Conservation (phyloP, 306 rosid genomes). For the Prunus mira region DNA sequence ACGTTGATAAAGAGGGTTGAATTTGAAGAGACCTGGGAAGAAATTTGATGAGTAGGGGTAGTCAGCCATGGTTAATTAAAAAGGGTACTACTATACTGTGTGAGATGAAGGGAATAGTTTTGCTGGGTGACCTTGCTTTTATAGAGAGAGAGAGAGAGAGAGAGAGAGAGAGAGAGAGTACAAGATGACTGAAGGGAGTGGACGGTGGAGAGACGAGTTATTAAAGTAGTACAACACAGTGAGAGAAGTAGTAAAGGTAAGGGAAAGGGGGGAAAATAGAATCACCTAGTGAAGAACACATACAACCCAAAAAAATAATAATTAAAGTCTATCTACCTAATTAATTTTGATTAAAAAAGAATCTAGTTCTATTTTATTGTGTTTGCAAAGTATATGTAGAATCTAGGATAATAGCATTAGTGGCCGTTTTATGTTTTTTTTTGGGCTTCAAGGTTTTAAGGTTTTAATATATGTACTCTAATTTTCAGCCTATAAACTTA, state of each 20-base stretch:
- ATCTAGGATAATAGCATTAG: slow-evolving; percentile 24
- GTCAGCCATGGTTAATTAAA: slow-evolving; percentile 41
- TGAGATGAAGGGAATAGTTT: slow-evolving; percentile 11
- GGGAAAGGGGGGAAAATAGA: slow-evolving; percentile 9
- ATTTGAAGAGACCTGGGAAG: slow-evolving; percentile 42
- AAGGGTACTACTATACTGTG: slow-evolving; percentile 1
- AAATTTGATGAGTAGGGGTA: slow-evolving; percentile 37
- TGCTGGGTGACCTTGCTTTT: slow-evolving; percentile 38
- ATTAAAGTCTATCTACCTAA: neutral
- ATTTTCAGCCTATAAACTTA: no score
- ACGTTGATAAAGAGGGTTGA: slow-evolving; percentile 37
- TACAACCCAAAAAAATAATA: neutral
- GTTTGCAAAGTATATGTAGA: slow-evolving; percentile 6
- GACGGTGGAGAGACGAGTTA: slow-evolving; percentile 55
- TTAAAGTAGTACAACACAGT: slow-evolving; percentile 24
- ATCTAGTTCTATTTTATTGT: slow-evolving; percentile 9
- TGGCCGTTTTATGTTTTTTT: slow-evolving; percentile 10
- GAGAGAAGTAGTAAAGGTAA: slow-evolving; percentile 15
- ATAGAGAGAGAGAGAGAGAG: slow-evolving; percentile 36
- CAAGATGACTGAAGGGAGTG: slow-evolving; percentile 84
- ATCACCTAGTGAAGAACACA: neutral
- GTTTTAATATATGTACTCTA: no score
- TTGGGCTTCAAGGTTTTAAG: neutral
- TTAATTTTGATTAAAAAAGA: slow-evolving; percentile 13
- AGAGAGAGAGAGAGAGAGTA: slow-evolving; percentile 74